Percentiles rank a stretch among this genome's conserved stretches.
Conservation (phyloP, 1,139 yeast genomes). For the Blastobotrys capitulatus region DNA sequence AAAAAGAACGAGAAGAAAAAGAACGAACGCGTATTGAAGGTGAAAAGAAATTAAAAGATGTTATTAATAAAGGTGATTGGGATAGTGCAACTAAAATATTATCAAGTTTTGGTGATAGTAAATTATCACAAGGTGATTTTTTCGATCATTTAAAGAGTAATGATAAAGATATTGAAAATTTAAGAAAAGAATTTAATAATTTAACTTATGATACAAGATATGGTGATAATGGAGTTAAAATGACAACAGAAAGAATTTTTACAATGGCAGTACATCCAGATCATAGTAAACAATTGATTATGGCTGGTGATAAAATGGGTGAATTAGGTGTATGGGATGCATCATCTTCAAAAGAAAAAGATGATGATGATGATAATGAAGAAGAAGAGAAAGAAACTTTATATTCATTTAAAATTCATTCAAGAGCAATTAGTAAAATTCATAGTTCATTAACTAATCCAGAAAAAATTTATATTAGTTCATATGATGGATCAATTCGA, state of each 20-base stretch:
- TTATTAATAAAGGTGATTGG: slow-evolving; percentile 34
- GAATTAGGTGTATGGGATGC: slow-evolving; percentile 88
- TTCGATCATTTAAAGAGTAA: slow-evolving; percentile 45
- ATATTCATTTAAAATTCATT: slow-evolving; percentile 65
- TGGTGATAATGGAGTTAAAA: slow-evolving; percentile 65
- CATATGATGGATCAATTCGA: slow-evolving; percentile 86
- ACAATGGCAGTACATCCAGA: slow-evolving; percentile 75
- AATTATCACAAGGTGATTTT: slow-evolving; percentile 74
- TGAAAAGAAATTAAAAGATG: slow-evolving; percentile 31
- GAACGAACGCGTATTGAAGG: slow-evolving; percentile 30
- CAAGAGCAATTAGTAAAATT: slow-evolving; percentile 64
- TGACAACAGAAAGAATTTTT: slow-evolving; percentile 70
- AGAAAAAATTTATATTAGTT: slow-evolving; percentile 56
- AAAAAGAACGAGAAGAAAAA: slow-evolving; percentile 26
- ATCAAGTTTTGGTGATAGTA: slow-evolving; percentile 38
- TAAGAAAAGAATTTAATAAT: slow-evolving; percentile 47
- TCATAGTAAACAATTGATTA: slow-evolving; percentile 50
- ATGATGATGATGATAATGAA: too few relatives aligned
- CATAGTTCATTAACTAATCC: slow-evolving; percentile 47
- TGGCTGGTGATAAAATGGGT: slow-evolving; percentile 88
- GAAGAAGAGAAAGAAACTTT: slow-evolving; percentile 50
- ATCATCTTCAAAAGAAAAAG: too few relatives aligned
- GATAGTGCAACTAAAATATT: slow-evolving; percentile 23
- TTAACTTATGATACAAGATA: slow-evolving; percentile 49
- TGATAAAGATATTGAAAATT: slow-evolving; percentile 15